These are phyloP conservation scores for Hawksworthiomyces lignivorus DNA, from an alignment of 2,329 filamentous ascomycete species.

Conservation along the genomic window DNA sequence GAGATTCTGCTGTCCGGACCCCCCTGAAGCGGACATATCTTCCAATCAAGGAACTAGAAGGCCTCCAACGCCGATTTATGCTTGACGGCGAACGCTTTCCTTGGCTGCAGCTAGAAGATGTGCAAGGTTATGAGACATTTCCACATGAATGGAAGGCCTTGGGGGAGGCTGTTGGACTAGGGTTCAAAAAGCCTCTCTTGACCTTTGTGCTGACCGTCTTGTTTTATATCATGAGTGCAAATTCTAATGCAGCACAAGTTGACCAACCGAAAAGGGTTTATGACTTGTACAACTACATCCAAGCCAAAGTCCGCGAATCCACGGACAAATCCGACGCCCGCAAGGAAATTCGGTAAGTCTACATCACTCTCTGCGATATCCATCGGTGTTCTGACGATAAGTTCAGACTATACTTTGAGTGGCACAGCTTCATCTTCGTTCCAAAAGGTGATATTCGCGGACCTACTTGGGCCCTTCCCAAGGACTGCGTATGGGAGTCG, in stretches of 20 bases:
- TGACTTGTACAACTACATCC: background rate
- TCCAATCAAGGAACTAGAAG: background rate
- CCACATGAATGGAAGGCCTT: background rate
- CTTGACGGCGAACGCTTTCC: background rate
- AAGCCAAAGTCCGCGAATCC: background rate
- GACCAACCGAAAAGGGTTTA: background rate
- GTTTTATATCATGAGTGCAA: background rate
- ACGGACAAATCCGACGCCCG: background rate
- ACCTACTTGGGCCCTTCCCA: background rate
- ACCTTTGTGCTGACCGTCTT: background rate
- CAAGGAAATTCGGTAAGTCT: constrained; percentile 3
- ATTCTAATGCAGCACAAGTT: background rate
- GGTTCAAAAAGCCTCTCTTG: background rate
- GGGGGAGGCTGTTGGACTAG: background rate
- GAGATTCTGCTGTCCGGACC: background rate
- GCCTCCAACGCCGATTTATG: background rate
- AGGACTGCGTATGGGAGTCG: constrained; percentile 3
- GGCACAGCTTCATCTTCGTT: too few species aligned
- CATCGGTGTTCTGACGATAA: background rate
- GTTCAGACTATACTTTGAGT: constrained; percentile 20
- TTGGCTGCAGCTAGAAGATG: background rate
- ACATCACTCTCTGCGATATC: background rate
- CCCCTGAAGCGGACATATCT: constrained; percentile 1
- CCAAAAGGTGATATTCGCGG: background rate
- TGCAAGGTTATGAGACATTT: background rate